Evolutionary conservation across 805 yeast species (phyloP).

Genomic region (Yarrowia phangngaensis): DNA sequence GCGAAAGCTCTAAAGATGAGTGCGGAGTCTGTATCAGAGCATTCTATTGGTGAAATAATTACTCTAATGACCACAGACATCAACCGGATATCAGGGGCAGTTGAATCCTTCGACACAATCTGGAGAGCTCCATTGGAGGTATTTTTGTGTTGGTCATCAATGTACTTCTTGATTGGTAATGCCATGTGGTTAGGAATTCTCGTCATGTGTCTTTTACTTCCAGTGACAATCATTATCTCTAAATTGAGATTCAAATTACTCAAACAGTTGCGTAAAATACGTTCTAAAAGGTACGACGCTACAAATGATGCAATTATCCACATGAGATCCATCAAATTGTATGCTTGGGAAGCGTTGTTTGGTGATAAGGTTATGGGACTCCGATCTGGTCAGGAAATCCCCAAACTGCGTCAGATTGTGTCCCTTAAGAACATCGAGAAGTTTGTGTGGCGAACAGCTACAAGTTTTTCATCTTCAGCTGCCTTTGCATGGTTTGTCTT

Average conservation of each 20-base stretch:
- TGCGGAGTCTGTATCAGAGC: conserved; percentile 55
- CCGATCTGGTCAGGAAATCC: conserved; percentile 81
- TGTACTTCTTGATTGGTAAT: conserved; percentile 70
- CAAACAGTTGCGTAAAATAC: conserved; percentile 74
- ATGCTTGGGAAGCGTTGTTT: conserved; percentile 94
- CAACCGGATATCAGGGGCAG: conserved; percentile 78
- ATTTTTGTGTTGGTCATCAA: conserved; percentile 64
- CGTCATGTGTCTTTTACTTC: conserved; percentile 71
- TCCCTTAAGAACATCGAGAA: conserved; percentile 61
- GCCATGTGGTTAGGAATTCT: conserved; percentile 91
- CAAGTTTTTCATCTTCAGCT: conserved; percentile 81
- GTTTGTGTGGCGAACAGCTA: conserved; percentile 81
- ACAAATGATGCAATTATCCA: conserved; percentile 82
- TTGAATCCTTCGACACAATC: conserved; percentile 69
- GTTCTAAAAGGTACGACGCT: conserved; percentile 86
- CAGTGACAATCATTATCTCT: conserved; percentile 68
- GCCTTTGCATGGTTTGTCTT: conserved; percentile 82
- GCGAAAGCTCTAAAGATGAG: conserved; percentile 68
- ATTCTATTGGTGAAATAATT: conserved; percentile 89
- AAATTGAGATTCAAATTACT: conserved; percentile 41
- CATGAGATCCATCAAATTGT: conserved; percentile 85
- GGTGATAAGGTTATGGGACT: conserved; percentile 66
- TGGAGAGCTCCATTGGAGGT: conserved; percentile 96
- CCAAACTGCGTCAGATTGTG: conserved; percentile 71
- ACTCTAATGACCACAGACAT: conserved; percentile 93